Percentiles rank a stretch among this genome's conserved stretches.
Conservation (phyloP, 2,329 filamentous ascomycete genomes). For the Hymenoscyphus fructigenus region DNA sequence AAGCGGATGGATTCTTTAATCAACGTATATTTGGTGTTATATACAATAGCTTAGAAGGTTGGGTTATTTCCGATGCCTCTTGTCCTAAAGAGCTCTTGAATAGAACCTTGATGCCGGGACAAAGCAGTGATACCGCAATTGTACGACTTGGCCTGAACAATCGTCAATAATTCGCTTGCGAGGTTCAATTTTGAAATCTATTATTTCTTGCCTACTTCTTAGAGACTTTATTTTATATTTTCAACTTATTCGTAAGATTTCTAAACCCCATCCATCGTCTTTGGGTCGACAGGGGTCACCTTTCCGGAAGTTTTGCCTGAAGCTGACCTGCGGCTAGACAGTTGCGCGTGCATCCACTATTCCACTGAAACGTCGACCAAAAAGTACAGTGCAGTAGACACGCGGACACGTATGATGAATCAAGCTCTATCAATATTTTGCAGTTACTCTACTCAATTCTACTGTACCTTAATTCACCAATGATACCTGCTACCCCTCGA, state of each 20-base stretch:
- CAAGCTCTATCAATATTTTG: conserved; percentile 9
- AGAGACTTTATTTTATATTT: too few relatives aligned
- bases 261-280: background rate
- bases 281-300: background rate
- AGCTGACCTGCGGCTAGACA: background rate
- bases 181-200: background rate
- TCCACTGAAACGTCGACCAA: background rate
- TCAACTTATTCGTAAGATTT: too few relatives aligned
- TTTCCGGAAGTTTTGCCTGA: background rate
- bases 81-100: background rate
- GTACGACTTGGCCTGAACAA: background rate
- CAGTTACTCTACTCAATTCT: background rate
- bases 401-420: conserved; percentile 13
- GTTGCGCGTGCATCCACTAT: background rate
- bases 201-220: background rate
- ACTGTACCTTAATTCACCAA: background rate
- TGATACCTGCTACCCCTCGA: background rate
- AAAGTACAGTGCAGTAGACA: background rate
- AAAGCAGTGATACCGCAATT: background rate
- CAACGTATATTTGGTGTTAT: too few relatives aligned
- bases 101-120: background rate
- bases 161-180: too few relatives aligned
- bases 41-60: too few relatives aligned
- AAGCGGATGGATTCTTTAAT: too few relatives aligned
- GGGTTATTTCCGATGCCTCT: background rate